Conservation (phyloP, 495 filamentous ascomycete species). For the Trichoderma reesei region DNA sequence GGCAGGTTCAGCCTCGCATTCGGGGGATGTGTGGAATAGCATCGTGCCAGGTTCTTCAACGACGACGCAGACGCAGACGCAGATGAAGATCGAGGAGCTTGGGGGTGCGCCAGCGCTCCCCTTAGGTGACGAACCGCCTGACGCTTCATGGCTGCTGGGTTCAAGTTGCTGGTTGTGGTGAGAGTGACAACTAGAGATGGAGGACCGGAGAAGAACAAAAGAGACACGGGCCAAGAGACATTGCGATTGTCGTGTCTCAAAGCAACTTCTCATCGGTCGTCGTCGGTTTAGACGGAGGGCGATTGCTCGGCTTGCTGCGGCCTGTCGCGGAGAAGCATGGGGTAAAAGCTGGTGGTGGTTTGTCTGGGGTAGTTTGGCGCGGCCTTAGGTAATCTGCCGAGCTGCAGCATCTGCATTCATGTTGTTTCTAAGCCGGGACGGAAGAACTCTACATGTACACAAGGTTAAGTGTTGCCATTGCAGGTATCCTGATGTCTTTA, state of each 20-base stretch:
- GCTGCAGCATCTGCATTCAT: background rate
- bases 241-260: background rate
- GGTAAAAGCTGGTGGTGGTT: background rate
- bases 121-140: background rate
- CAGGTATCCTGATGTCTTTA: too few species aligned
- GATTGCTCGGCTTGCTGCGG: conserved; percentile 14
- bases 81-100: background rate
- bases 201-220: background rate
- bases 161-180: background rate
- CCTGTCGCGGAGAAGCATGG: conserved; percentile 9
- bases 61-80: too few species aligned
- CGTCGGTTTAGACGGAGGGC: conserved; percentile 9
- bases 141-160: background rate
- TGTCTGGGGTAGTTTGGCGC: background rate
- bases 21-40: conserved; percentile 41
- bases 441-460: too few species aligned
- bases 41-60: conserved; percentile 11
- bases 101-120: conserved; percentile 8
- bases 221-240: background rate
- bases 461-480: too few species aligned
- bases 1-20: conserved; percentile 66
- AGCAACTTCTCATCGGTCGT: conserved; percentile 5
- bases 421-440: too few species aligned
- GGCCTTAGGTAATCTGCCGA: background rate
- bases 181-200: background rate